Conservation (phyloP, 75 land plant genomes). For the Adiantum capillusveneris region DNA sequence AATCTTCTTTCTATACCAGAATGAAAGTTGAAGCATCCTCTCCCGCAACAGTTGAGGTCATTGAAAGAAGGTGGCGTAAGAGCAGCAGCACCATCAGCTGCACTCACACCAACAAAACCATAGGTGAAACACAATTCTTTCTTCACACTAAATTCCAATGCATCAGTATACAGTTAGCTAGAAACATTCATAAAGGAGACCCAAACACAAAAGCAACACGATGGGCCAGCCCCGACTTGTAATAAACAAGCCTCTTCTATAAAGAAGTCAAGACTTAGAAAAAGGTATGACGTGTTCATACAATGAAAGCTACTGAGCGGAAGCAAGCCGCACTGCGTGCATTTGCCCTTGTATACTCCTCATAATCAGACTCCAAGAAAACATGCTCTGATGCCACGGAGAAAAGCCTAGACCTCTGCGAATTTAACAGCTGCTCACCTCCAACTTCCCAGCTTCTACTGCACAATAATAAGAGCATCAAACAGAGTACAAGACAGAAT, state of each 20-base stretch:
- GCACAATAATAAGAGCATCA: no score
- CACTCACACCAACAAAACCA: no score
- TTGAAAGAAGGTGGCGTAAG: conserved; percentile 42
- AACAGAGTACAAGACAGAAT: no score
- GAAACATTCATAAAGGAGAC: no score
- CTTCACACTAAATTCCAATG: no score
- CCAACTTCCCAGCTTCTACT: conserved; percentile 13
- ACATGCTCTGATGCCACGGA: conserved; percentile 47
- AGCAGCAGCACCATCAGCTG: conserved; percentile 58
- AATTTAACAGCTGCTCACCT: conserved; percentile 4
- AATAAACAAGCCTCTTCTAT: no score
- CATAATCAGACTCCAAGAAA: conserved; percentile 46
- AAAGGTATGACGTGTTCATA: no score
- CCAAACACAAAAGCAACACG: no score
- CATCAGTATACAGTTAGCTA: no score
- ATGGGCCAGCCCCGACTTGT: no score
- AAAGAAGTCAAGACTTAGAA: no score
- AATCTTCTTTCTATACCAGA: conserved; percentile 15
- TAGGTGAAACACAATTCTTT: no score
- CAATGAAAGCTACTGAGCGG: conserved; percentile 51
- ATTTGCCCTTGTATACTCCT: conserved; percentile 44
- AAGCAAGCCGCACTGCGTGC: conserved; percentile 38
- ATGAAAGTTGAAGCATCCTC: conserved; percentile 28
- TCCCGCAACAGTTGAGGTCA: conserved; percentile 7
- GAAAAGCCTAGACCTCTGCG: conserved; percentile 16